Base-by-base conservation (phyloP, 306 rosid species). In the Spatholobus suberectus region DNA sequence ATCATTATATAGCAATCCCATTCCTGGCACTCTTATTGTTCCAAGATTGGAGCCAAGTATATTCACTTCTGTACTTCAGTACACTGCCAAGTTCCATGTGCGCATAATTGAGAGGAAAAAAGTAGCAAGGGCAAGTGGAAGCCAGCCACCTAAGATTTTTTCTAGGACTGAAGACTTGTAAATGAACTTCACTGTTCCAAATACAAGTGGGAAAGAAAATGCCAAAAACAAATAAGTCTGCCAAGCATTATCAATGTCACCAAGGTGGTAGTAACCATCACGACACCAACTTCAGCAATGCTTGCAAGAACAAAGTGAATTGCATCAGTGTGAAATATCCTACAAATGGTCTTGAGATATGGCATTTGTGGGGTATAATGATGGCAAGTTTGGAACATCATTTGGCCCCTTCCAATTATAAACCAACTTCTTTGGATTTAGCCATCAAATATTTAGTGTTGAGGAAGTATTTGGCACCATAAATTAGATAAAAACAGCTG, bases 51-150 rank as follows among this genome's bases (percentile, higher is more conserved):
- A 92, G 75, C 98, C 96, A 23, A 96, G 94, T 84, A 23, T 93
- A 91, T 86, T 96, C 93, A 26, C 97, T 91, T 77, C 61, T 91
- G 82, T 96, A 96, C 86, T 92, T 96, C 90, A 96, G 83, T 59
- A 96, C 98, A 57, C 99, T 96, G 23, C 99, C 99, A 35, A 96
- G 93, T 96, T 96, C 99, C 99, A 96, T 0, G 89, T 96, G 92
- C 5, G 3, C 12, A 49, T 0, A 37, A 37, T 37, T 37, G 55
- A 49, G 70, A 92, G 94, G 86, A 94, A 94, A 82, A 90, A 24
- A 21, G 86, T 37, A 55, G 94, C 95, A 62, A 94, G 89, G 70
- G 37, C 95, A 82, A 94, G 95, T 14, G 97, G 97, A 78, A 94
- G 89, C 97, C 95, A 92, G 24, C 95, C 98, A 38, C 94, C 98